phyloP scores from a whole-genome alignment of 805 yeast species.

The Barnettozyma sucrosica region DNA sequence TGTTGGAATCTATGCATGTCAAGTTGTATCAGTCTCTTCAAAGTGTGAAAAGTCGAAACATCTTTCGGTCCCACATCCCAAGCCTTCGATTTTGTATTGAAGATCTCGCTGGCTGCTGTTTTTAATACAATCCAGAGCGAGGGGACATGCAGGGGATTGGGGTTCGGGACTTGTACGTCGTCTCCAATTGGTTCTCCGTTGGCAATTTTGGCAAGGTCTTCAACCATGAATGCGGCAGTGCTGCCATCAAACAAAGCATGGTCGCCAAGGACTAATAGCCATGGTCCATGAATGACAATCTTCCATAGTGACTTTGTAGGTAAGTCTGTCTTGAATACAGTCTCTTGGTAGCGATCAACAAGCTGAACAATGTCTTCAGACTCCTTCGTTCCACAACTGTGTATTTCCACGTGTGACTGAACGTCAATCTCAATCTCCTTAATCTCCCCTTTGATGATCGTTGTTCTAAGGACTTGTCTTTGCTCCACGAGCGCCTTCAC shows the following conservation, averaged over 20 bases:
- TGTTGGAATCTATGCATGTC: neutral
- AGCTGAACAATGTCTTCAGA: neutral
- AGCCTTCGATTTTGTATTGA: too few species aligned
- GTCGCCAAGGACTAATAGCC: slow-evolving; percentile 7
- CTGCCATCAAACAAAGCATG: slow-evolving; percentile 8
- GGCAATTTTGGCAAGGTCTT: slow-evolving; percentile 5
- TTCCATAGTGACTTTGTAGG: slow-evolving; percentile 5
- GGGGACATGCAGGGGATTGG: neutral
- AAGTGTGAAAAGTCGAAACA: slow-evolving; percentile 3
- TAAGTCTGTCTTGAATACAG: neutral
- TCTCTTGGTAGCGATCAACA: neutral
- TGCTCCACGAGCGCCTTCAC: neutral
- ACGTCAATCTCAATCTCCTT: slow-evolving; percentile 1
- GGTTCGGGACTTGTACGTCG: neutral
- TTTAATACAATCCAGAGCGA: slow-evolving; percentile 3
- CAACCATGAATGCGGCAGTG: slow-evolving; percentile 3
- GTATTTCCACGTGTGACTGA: neutral
- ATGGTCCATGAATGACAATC: slow-evolving; percentile 1
- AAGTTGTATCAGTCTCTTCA: slow-evolving; percentile 5
- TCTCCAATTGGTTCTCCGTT: slow-evolving; percentile 8
- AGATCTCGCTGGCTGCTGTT: neutral
- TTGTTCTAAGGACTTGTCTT: slow-evolving; percentile 4
- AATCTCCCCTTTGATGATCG: neutral
- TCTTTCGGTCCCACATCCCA: neutral
- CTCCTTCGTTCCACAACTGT: neutral